phyloP scores from a whole-genome alignment of 176 grass and related monocot species.

The Paspalum vaginatum region DNA sequence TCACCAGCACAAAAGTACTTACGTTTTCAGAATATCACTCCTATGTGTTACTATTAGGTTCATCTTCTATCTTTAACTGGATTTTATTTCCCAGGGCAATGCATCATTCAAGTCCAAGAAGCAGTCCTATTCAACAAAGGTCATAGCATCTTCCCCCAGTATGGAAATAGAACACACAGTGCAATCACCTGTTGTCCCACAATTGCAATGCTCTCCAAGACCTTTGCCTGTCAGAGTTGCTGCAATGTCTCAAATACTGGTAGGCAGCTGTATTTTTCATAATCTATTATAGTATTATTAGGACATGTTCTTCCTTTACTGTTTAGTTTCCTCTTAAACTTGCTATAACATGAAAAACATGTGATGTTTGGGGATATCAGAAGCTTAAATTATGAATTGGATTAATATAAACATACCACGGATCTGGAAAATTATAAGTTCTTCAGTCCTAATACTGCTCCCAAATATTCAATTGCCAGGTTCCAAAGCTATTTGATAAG shows the following conservation, averaged over 20 bases:
- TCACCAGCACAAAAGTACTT: slow-evolving; percentile 61
- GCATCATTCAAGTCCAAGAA: slow-evolving; percentile 53
- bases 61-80: slow-evolving; percentile 21
- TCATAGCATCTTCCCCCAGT: slow-evolving; percentile 72
- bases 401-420: slow-evolving; percentile 14
- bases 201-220: slow-evolving; percentile 62
- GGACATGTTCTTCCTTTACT: background rate
- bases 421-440: background rate
- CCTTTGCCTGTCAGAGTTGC: slow-evolving; percentile 72
- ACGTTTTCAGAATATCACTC: slow-evolving; percentile 26
- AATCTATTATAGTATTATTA: background rate
- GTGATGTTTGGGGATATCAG: slow-evolving; percentile 11
- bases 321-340: background rate
- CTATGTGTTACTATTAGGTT: background rate
- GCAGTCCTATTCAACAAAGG: slow-evolving; percentile 62
- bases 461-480: slow-evolving; percentile 49
- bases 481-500: slow-evolving; percentile 90
- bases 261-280: slow-evolving; percentile 36
- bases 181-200: slow-evolving; percentile 48
- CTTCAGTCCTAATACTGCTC: slow-evolving; percentile 31
- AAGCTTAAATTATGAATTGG: slow-evolving; percentile 12
- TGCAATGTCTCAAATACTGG: slow-evolving; percentile 96
- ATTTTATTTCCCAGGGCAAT: slow-evolving; percentile 64
- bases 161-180: slow-evolving; percentile 56
- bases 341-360: slow-evolving; percentile 15